These are phyloP conservation scores for Salix udensis DNA, from an alignment of 345 rosid species.

Conservation along the genomic window DNA sequence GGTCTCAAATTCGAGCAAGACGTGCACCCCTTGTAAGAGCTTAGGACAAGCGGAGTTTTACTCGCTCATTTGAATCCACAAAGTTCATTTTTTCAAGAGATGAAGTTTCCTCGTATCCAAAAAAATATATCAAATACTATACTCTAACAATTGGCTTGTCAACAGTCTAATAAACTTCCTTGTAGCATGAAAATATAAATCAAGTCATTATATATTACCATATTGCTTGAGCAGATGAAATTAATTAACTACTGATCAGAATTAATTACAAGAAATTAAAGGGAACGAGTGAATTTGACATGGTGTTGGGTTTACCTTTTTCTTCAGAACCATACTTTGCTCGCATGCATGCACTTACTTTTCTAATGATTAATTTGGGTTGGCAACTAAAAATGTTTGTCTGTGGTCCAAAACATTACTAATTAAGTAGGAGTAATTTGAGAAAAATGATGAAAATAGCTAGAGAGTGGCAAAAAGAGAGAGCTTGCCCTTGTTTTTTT, in stretches of 20 bases:
- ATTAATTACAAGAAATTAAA: not conserved
- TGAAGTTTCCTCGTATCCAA: no score
- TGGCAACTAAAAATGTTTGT: not conserved
- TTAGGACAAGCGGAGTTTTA: no score
- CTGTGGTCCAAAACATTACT: not conserved
- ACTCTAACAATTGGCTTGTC: no score
- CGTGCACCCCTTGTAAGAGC: accelerated
- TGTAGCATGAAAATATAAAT: not conserved
- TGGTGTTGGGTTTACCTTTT: not conserved
- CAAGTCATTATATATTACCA: no score
- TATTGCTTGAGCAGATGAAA: not conserved
- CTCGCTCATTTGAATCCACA: accelerated
- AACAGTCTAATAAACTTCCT: no score
- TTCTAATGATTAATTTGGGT: not conserved
- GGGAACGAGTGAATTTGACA: not conserved
- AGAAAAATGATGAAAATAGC: not conserved
- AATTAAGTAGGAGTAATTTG: not conserved
- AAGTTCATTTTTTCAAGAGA: no score
- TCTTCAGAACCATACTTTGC: not conserved
- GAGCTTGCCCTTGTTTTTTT: no score
- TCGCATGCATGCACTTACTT: not conserved
- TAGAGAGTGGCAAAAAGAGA: no score
- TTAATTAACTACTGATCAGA: no score
- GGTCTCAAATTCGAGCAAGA: accelerated
- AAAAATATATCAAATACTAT: no score